Conservation (phyloP, 208 protist genomes). For the Novymonas esmeraldas region DNA sequence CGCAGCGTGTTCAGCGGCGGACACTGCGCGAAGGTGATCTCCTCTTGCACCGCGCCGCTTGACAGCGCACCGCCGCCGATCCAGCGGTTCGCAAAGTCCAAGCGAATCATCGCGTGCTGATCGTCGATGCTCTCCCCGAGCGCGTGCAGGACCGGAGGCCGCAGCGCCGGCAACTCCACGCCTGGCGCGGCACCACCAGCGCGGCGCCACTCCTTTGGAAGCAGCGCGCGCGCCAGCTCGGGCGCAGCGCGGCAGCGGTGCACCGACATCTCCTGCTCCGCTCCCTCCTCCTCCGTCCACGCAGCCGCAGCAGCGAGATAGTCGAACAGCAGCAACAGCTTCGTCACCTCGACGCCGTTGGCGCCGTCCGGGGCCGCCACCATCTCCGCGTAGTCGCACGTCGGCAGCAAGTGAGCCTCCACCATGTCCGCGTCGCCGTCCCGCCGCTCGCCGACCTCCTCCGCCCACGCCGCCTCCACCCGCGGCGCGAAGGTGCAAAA, state of each 20-base stretch:
- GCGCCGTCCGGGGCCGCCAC: conserved; percentile 6
- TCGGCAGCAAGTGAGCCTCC: conserved; percentile 17
- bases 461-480: background rate
- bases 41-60: conserved; percentile 72
- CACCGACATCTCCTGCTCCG: background rate
- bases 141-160: conserved; percentile 10
- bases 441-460: background rate
- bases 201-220: conserved; percentile 1
- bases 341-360: conserved; percentile 26
- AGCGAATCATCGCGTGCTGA: conserved; percentile 26
- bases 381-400: conserved; percentile 32
- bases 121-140: conserved; percentile 56
- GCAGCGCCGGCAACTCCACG: background rate
- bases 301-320: conserved; percentile 13
- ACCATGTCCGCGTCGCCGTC: conserved; percentile 4
- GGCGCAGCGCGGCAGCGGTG: background rate
- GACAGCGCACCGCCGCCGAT: conserved; percentile 68
- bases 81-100: conserved; percentile 77
- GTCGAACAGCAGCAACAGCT: conserved; percentile 34
- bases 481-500: conserved; percentile 21
- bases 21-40: conserved; percentile 69
- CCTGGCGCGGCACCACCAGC: background rate
- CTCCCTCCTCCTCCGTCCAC: background rate
- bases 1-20: conserved; percentile 55
- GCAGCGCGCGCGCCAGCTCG: background rate